Base-by-base conservation (phyloP, 140 eudicot species). In the Anethum foeniculum region DNA sequence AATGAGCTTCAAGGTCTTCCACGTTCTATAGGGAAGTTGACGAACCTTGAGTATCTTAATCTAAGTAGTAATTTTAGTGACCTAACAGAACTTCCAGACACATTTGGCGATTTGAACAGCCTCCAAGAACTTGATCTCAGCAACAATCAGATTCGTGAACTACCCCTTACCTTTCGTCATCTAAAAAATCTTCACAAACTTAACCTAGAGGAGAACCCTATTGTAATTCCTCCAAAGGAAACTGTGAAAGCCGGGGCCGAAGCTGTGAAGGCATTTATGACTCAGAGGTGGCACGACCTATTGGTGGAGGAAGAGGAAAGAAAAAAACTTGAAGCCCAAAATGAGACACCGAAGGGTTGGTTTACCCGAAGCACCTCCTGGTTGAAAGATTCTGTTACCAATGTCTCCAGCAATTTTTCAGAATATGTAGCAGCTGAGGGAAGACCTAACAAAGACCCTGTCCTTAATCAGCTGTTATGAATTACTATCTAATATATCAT, bases 1-100 rank as follows among this genome's bases (percentile, higher is more conserved):
- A 95, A 95, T 41, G 99, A 92, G 88, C 93, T 95, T 32, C 89
- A 82, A 77, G 97, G 97, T 68, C 97, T 95, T 38, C 99, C 99
- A 73, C 81, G 47, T 30, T 69, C 92, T 44, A 86, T 92, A 30
- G 97, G 97, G 36, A 91, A 86, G 44, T 77, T 95, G 82, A 86
- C 89, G 34, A 89, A 91, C 79, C 97, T 95, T 5, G 92, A 93
- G 85, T 83, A 86, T 41, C 90, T 95, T 15, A 95, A 95, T 34
- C 85, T 95, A 25, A 84, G 93, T 68, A 87, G 96, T 79, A 95
- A 95, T 28, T 95, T 95, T 86, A 95, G 91, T 73, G 97, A 95
- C 82, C 87, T 95, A 43, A 83, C 82, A n/a, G 92, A 93, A 64
- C 93, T 92, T 8, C 99, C 99, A 0, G 90, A 91, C 75, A 87